These are phyloP conservation scores for Phytophthora palmivora DNA, from an alignment of 352 stramenopile species.

Conservation along the genomic window DNA sequence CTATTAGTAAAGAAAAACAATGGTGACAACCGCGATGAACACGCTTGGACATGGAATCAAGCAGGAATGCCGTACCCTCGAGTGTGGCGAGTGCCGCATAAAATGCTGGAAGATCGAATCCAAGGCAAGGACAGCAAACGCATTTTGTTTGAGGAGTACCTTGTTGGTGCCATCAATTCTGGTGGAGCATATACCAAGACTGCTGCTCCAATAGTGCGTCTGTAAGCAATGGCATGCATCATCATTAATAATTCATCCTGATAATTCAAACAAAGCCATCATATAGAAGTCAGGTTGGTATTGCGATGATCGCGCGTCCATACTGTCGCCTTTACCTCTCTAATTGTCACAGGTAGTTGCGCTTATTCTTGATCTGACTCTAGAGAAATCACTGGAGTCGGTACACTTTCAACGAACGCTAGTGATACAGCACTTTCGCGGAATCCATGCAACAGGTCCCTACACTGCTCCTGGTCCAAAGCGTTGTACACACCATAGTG, in stretches of 20 bases:
- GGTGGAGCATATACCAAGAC: slow-evolving; percentile 51
- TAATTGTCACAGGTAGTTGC: slow-evolving; percentile 34
- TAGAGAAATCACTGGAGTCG: slow-evolving; percentile 9
- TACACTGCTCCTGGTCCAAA: slow-evolving; percentile 68
- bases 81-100: slow-evolving; percentile 50
- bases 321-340: slow-evolving; percentile 28
- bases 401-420: slow-evolving; percentile 57
- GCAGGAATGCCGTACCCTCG: slow-evolving; percentile 20
- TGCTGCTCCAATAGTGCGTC: slow-evolving; percentile 19
- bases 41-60: slow-evolving; percentile 58
- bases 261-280: slow-evolving; percentile 20
- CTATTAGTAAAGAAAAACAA: slow-evolving; percentile 58
- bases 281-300: slow-evolving; percentile 33
- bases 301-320: slow-evolving; percentile 21
- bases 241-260: neutral
- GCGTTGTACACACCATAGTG: slow-evolving; percentile 73
- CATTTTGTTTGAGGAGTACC: slow-evolving; percentile 46
- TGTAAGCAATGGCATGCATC: slow-evolving; percentile 5
- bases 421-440: slow-evolving; percentile 75
- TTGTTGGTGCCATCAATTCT: slow-evolving; percentile 60
- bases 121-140: slow-evolving; percentile 19
- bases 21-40: slow-evolving; percentile 53
- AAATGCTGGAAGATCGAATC: slow-evolving; percentile 47
- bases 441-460: slow-evolving; percentile 70
- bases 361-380: slow-evolving; percentile 38